Base-by-base conservation (phyloP, 1,284 basidiomycete species). In the Cryptococcus sp. region DNA sequence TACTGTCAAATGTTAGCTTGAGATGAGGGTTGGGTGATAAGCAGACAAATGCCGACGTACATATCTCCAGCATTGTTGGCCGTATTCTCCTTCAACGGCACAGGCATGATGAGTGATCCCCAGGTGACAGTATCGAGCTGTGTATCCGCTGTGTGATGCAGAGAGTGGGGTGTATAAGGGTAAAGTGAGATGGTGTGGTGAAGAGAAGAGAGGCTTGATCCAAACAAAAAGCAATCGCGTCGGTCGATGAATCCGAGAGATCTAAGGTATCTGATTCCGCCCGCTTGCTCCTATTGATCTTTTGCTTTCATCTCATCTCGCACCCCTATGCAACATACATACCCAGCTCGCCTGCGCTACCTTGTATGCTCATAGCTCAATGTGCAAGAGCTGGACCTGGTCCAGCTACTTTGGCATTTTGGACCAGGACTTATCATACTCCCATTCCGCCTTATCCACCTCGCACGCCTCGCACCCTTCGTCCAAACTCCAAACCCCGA, bases 211-310 rank as follows among this genome's bases (percentile, higher is more conserved):
- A 33, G 37, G 16, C 28, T 7, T 5, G 22, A 31, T 19, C 34
- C 14, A 45, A 31, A 31, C 28, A 45, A 47, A 50, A 57, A 49
- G 35, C 57, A 59, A 41, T 48, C 57, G 52, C 57, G 57, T 24
- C 22, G 21, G 38, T 10, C n/a, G n/a, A n/a, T 5, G 19, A 25
- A 7, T 22, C 5, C 5, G 38, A 10, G 5, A 22, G 5, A n/a
- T 39, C 5, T 7, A 10, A 9, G 38, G 10, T 39, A 21, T 39
- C 10, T 34, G 25, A 5, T 19, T 6, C 21, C 32, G 42, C 42
- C 23, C 28, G n/a, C 21, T 28, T 25, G 5, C 7, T 12, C 41
- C 9, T 18, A 11, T 44, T 18, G 12, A 23, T 10, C 38, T n/a
- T n/a, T n/a, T n/a, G n/a, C n/a, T n/a, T n/a, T n/a, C n/a, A n/a